These are phyloP conservation scores for Microthlaspi erraticum DNA, from an alignment of 345 rosid genomes.

Conservation along the genomic window DNA sequence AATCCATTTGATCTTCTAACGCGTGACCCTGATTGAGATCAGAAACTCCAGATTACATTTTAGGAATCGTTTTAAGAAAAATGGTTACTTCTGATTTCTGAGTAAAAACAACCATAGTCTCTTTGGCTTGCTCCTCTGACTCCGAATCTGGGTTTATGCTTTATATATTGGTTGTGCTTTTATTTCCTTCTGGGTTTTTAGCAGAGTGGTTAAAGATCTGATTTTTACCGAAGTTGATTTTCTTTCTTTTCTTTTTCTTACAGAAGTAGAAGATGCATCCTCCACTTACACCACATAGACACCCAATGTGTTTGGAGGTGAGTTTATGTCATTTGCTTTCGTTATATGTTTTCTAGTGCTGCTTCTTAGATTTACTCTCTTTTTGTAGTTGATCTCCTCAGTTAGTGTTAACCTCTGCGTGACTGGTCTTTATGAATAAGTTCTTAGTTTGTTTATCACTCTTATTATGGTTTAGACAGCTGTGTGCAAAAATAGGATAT, in stretches of 20 bases:
- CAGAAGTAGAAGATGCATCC: slow-evolving; percentile 72
- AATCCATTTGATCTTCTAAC: neutral
- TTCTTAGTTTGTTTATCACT: neutral
- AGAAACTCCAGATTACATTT: neutral
- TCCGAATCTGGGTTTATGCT: neutral
- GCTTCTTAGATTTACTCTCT: neutral
- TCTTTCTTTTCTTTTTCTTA: neutral
- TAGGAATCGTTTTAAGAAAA: neutral
- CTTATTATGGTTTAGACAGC: neutral
- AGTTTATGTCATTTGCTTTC: slow-evolving; percentile 37
- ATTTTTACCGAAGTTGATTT: slow-evolving; percentile 18
- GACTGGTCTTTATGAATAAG: neutral
- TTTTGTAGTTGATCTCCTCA: neutral
- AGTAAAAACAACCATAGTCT: neutral
- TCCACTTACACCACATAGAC: slow-evolving; percentile 86
- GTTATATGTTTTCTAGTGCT: neutral
- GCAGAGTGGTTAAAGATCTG: slow-evolving; percentile 15
- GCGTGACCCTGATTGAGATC: slow-evolving; percentile 8
- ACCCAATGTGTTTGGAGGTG: slow-evolving; percentile 92
- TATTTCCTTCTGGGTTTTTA: slow-evolving; percentile 1
- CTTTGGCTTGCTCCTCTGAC: neutral
- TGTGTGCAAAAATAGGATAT: neutral
- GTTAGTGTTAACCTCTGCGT: neutral
- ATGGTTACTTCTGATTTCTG: too few species aligned
- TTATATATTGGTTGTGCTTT: slow-evolving; percentile 12